Conservation (phyloP, 2,329 filamentous ascomycete species). For the Aspergillus quadricinctus region DNA sequence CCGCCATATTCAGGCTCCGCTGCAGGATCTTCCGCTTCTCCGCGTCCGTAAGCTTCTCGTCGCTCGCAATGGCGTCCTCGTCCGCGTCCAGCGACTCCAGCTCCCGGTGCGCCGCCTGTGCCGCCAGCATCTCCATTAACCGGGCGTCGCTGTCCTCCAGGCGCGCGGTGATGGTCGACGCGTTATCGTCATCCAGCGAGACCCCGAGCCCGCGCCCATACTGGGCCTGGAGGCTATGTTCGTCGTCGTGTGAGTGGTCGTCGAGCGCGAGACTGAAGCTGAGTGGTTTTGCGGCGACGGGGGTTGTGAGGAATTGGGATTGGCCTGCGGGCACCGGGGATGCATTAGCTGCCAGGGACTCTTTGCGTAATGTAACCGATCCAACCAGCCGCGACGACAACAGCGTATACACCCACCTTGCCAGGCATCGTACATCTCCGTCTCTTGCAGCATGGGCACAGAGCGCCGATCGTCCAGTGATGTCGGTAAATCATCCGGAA, state of each 20-base stretch:
- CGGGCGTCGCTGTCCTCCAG: constrained; percentile 77
- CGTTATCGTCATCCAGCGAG: constrained; percentile 20
- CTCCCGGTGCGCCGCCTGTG: constrained; percentile 81
- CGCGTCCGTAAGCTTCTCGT: constrained; percentile 66
- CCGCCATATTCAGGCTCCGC: constrained; percentile 86
- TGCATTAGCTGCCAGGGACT: constrained; percentile 3
- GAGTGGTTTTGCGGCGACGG: constrained; percentile 76
- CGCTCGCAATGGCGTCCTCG: constrained; percentile 72
- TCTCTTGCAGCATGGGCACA: constrained; percentile 69
- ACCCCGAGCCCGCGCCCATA: constrained; percentile 26
- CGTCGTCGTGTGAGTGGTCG: constrained; percentile 69
- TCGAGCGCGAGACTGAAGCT: constrained; percentile 82
- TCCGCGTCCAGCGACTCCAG: constrained; percentile 65
- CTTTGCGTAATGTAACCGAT: not conserved
- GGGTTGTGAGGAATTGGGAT: constrained; percentile 89
- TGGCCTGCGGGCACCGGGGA: constrained; percentile 59
- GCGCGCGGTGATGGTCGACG: constrained; percentile 45
- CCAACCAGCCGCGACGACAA: not conserved
- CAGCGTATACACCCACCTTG: constrained; percentile 60
- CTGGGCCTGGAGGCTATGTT: constrained; percentile 31
- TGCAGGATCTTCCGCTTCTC: constrained; percentile 82
- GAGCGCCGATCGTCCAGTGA: constrained; percentile 83
- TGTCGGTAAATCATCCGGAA: constrained; percentile 82
- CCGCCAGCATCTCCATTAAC: constrained; percentile 92
- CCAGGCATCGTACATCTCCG: constrained; percentile 98